These are phyloP conservation scores for Alternaria sp. DNA, from an alignment of 2,329 filamentous ascomycete species.

Conservation along the genomic window DNA sequence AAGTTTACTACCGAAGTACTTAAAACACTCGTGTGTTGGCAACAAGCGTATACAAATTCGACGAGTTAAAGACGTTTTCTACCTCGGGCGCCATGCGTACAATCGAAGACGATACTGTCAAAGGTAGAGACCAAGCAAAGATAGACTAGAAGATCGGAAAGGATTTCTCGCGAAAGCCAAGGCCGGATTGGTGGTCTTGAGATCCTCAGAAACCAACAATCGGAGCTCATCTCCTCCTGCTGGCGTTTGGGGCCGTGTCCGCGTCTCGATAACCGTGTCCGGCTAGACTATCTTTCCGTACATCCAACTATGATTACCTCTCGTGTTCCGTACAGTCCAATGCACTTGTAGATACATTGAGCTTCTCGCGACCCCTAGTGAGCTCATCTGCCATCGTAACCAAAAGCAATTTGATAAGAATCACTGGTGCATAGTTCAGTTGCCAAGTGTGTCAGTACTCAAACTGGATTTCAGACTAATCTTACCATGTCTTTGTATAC, in stretches of 20 bases:
- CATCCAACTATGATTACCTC: not conserved
- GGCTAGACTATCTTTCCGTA: not conserved
- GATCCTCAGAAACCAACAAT: not conserved
- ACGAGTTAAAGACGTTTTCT: not conserved
- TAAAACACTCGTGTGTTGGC: not conserved
- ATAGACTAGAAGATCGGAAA: not conserved
- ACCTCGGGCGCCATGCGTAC: not conserved
- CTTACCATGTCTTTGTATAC: too few relatives aligned
- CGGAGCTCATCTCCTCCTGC: not conserved
- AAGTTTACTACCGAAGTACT: too few relatives aligned
- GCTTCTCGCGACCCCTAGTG: conserved; percentile 22
- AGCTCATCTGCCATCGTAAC: conserved; percentile 30
- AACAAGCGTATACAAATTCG: not conserved
- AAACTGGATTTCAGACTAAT: too few relatives aligned
- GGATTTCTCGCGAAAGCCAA: not conserved
- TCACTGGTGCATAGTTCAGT: conserved; percentile 25
- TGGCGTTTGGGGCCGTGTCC: not conserved
- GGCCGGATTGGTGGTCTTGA: not conserved
- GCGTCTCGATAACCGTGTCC: not conserved
- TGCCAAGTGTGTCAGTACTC: too few relatives aligned
- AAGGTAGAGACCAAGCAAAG: not conserved
- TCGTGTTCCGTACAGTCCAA: conserved; percentile 1
- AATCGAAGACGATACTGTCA: not conserved
- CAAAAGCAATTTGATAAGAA: conserved; percentile 19
- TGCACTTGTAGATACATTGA: conserved; percentile 18